Evolutionary conservation across 208 protist species (phyloP).

Genomic region (Leishmania tropica): DNA sequence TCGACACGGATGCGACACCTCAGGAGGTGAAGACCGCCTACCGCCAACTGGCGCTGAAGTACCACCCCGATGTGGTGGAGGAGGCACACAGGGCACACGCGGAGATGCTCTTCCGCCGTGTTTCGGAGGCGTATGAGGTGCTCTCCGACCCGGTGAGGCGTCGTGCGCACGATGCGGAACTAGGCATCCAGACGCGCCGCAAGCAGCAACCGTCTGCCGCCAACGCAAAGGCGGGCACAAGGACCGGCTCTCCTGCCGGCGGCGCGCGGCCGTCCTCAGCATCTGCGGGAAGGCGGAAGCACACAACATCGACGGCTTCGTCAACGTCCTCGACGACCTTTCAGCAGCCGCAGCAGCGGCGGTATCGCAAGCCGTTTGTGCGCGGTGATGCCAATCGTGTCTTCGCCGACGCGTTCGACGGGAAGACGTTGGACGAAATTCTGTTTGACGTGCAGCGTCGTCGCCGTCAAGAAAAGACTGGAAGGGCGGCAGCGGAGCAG

Average conservation of each 20-base stretch:
- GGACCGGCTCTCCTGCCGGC: neutral
- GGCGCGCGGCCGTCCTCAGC: slow-evolving; percentile 2
- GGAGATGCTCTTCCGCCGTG: slow-evolving; percentile 78
- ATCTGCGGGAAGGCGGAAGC: slow-evolving; percentile 7
- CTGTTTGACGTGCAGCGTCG: slow-evolving; percentile 75
- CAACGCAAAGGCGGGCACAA: neutral
- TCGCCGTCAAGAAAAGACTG: slow-evolving; percentile 28
- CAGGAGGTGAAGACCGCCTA: slow-evolving; percentile 90
- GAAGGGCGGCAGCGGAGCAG: neutral
- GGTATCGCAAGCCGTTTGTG: slow-evolving; percentile 59
- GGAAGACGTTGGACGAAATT: slow-evolving; percentile 81
- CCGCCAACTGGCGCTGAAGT: slow-evolving; percentile 70
- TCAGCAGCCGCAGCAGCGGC: slow-evolving; percentile 1
- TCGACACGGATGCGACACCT: slow-evolving; percentile 66
- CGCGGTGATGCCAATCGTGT: slow-evolving; percentile 82
- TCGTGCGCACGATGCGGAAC: slow-evolving; percentile 90
- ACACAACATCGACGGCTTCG: neutral
- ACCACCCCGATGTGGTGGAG: slow-evolving; percentile 85
- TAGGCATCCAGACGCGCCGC: slow-evolving; percentile 49
- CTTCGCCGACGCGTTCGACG: slow-evolving; percentile 85
- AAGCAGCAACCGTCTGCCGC: slow-evolving; percentile 17
- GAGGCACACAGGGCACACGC: slow-evolving; percentile 57
- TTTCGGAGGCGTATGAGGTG: slow-evolving; percentile 97
- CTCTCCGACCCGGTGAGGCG: slow-evolving; percentile 94
- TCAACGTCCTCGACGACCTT: neutral